Evolutionary conservation across 2,329 filamentous ascomycete species (phyloP), one percentile per base, ranked within the genome.

Genomic region (Fusarium sp.): DNA sequence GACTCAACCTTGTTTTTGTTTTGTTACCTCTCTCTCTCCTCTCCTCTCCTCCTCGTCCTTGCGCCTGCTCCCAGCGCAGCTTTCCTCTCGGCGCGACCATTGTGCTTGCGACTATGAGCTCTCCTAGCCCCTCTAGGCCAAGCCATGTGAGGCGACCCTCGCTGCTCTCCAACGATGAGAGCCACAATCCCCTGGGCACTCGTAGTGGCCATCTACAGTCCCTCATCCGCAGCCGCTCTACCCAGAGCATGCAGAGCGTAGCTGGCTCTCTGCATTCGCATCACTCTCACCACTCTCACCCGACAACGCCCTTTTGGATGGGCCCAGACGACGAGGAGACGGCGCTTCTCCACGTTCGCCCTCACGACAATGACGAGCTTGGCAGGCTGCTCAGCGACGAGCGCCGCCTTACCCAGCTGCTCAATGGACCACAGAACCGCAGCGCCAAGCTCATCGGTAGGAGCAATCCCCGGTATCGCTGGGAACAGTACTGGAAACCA

Each of bases 361-460:
- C 77, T 42, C 72, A 76, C 24, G 79, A 85, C 35, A 83, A 86
- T 31, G 87, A 89, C 47, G 84, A 85, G 31, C 83, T 85, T 42
- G 82, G 83, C 20, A 84, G 84, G 27, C 81, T 86, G 24, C 81
- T 85, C 56, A 81, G 83, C 50, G 89, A 91, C 62, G 90, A 92
- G 81, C 88, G 88, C 35, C 89, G 90, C 24, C 81, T 92, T 60
- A 89, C 84, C 67, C 85, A 87, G 70, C 84, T 92, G 68, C 87
- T 93, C 62, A 87, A 88, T 77, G 89, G 89, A n/a, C 91, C 92
- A 4, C 90, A 93, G 81, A 93, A 95, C 88, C 89, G 94, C 71
- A 95, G 93, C 79, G 93, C 95, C 89, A 89, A 94, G 64, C 87
- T 98, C 77, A 97, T 98, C 81, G 96, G 96, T 47, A 94, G 94